Percentiles rank a stretch among this genome's conserved stretches.
phyloP scores from a whole-genome alignment of 2,329 filamentous ascomycete genomes.

The Diaporthe batatas region DNA sequence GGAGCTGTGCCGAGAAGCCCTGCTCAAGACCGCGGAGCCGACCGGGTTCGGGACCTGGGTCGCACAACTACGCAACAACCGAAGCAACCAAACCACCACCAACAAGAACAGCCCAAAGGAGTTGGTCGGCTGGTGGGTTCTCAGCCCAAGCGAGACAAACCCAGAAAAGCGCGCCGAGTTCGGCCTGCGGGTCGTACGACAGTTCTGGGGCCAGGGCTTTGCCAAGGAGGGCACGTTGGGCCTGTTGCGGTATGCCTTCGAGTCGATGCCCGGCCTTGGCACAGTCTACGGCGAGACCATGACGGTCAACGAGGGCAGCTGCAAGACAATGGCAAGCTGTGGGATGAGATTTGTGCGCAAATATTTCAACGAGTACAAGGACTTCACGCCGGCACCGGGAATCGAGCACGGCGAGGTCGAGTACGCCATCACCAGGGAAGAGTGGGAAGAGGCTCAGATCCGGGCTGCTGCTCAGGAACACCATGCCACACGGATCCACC shows the following conservation, averaged over 20 bases:
- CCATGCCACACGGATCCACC: background rate
- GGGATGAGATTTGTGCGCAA: background rate
- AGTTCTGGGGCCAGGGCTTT: conserved; percentile 4
- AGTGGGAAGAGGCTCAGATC: background rate
- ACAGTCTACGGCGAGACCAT: conserved; percentile 4
- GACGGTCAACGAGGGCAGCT: conserved; percentile 7
- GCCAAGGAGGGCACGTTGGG: conserved; percentile 13
- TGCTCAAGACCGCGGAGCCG: conserved; percentile 3
- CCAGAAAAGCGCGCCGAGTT: background rate
- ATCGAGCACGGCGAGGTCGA: conserved; percentile 10
- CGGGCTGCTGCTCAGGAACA: background rate
- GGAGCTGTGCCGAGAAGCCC: conserved; percentile 6
- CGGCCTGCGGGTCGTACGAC: conserved; percentile 9
- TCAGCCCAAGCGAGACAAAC: background rate
- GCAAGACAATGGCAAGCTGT: conserved; percentile 10
- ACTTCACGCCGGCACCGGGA: conserved; percentile 10
- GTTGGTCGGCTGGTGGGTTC: conserved; percentile 21
- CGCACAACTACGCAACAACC: background rate
- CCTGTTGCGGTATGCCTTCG: conserved; percentile 4
- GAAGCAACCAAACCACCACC: background rate
- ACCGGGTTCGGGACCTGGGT: conserved; percentile 7
- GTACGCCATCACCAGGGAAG: conserved; percentile 1
- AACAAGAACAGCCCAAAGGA: background rate
- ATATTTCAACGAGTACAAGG: conserved; percentile 14
- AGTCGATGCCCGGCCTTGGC: conserved; percentile 9